phyloP scores from a whole-genome alignment of 352 stramenopile genomes.

The Thalassiosira oceanica region DNA sequence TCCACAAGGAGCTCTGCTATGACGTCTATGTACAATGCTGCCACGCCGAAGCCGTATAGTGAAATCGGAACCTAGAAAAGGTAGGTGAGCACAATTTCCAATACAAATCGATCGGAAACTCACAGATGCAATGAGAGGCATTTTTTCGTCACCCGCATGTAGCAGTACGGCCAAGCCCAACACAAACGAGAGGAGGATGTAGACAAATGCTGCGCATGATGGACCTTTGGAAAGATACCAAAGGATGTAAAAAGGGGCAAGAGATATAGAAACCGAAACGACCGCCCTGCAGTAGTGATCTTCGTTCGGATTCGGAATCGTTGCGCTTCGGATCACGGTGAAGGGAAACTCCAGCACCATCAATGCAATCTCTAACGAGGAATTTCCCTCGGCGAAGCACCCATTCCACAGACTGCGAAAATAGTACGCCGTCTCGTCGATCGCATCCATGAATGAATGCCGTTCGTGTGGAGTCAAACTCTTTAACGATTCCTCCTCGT shows the following conservation, averaged over 20 bases:
- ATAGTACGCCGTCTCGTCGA: conserved; percentile 23
- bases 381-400: conserved; percentile 17
- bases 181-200: too few relatives aligned
- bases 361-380: conserved; percentile 21
- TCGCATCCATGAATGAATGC: conserved; percentile 21
- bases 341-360: conserved; percentile 39
- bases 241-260: neutral
- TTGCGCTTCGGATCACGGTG: conserved; percentile 24
- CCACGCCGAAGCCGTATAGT: conserved; percentile 60
- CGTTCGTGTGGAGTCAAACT: too few relatives aligned
- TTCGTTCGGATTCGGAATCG: conserved; percentile 43
- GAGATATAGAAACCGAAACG: conserved; percentile 3
- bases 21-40: conserved; percentile 69
- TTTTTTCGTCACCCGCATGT: conserved; percentile 37
- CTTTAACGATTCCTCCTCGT: too few relatives aligned
- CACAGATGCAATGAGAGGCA: conserved; percentile 37
- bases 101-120: conserved; percentile 59
- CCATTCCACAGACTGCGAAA: conserved; percentile 3
- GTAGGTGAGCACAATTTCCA: neutral
- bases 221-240: too few relatives aligned
- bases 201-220: too few relatives aligned
- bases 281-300: conserved; percentile 48
- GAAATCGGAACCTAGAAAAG: conserved; percentile 30
- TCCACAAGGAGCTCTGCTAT: conserved; percentile 57
- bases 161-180: conserved; percentile 14